Percentiles rank a stretch among this genome's conserved stretches.
Conservation (phyloP, 495 filamentous ascomycete species). For the Aspergillus asperescens region DNA sequence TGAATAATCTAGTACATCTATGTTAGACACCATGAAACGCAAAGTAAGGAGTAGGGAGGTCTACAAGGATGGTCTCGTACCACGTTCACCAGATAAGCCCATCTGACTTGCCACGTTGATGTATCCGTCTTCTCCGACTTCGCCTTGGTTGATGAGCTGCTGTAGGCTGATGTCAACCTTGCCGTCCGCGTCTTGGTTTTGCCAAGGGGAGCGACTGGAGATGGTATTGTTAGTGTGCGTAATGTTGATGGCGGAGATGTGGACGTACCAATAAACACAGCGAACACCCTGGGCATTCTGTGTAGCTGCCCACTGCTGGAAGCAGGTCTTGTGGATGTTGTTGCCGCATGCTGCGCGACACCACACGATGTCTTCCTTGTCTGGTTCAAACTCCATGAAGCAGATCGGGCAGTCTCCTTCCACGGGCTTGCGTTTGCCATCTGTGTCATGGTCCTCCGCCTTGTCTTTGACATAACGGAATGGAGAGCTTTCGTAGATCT, state of each 20-base stretch:
- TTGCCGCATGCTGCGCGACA: conserved; percentile 72
- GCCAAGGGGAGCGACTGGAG: conserved; percentile 56
- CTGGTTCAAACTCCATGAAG: conserved; percentile 58
- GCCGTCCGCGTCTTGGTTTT: conserved; percentile 44
- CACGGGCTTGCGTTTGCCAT: conserved; percentile 53
- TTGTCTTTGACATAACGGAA: conserved; percentile 21
- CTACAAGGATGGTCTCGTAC: conserved; percentile 37
- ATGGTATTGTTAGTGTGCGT: neutral
- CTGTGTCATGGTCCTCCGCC: conserved; percentile 16
- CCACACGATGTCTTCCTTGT: conserved; percentile 58
- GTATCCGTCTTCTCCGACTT: conserved; percentile 53
- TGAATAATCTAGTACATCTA: conserved; percentile 31
- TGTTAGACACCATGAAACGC: neutral
- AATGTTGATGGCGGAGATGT: neutral
- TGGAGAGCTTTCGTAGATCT: conserved; percentile 35
- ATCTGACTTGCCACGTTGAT: conserved; percentile 60
- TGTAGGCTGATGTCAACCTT: conserved; percentile 29
- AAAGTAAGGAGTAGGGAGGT: conserved; percentile 2
- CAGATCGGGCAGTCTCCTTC: conserved; percentile 82
- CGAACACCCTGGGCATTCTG: conserved; percentile 50
- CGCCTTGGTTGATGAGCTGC: conserved; percentile 35
- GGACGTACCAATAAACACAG: conserved; percentile 59
- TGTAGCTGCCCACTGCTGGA: conserved; percentile 62
- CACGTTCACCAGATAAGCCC: conserved; percentile 52
- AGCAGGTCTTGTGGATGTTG: conserved; percentile 70